Percentiles rank a stretch among this genome's conserved stretches.
Conservation (phyloP, 495 filamentous ascomycete species). For the Acidomyces sp. region DNA sequence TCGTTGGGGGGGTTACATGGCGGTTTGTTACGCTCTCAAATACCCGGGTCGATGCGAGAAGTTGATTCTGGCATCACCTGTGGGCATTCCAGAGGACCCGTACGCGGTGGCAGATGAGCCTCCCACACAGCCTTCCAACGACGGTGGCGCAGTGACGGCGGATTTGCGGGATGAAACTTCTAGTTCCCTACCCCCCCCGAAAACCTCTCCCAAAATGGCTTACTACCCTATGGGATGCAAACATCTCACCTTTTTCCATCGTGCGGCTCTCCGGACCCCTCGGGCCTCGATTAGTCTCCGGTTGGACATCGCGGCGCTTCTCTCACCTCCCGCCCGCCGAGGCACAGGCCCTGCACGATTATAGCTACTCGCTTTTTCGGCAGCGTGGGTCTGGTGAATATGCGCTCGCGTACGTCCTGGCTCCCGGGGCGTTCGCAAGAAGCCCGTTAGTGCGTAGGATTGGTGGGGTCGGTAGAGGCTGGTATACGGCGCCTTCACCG, state of each 20-base stretch:
- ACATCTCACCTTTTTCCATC: slow-evolving; percentile 86
- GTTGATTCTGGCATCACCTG: slow-evolving; percentile 84
- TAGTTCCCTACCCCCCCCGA: slow-evolving; percentile 33
- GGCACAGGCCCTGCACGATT: slow-evolving; percentile 33
- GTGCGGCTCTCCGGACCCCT: slow-evolving; percentile 84
- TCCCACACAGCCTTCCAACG: slow-evolving; percentile 38
- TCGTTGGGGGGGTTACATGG: slow-evolving; percentile 88
- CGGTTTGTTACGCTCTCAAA: slow-evolving; percentile 87
- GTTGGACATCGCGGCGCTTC: slow-evolving; percentile 52
- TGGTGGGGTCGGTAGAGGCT: slow-evolving; percentile 60
- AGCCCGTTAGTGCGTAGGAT: slow-evolving; percentile 78
- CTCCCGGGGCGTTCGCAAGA: slow-evolving; percentile 84
- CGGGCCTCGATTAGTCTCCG: slow-evolving; percentile 80
- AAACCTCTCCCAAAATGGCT: slow-evolving; percentile 71
- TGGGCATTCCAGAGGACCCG: slow-evolving; percentile 90
- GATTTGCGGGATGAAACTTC: too few species aligned
- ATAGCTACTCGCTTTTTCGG: slow-evolving; percentile 88
- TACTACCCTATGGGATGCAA: slow-evolving; percentile 88
- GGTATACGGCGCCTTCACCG: slow-evolving; percentile 10
- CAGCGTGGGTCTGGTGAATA: slow-evolving; percentile 91
- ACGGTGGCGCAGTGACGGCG: slow-evolving; percentile 32
- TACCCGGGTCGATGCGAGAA: slow-evolving; percentile 91
- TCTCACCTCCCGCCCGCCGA: not conserved
- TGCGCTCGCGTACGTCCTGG: slow-evolving; percentile 80
- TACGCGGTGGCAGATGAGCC: slow-evolving; percentile 76